These are phyloP conservation scores for Spergularia marina DNA, from an alignment of 148 eudicot genomes.

Conservation along the genomic window DNA sequence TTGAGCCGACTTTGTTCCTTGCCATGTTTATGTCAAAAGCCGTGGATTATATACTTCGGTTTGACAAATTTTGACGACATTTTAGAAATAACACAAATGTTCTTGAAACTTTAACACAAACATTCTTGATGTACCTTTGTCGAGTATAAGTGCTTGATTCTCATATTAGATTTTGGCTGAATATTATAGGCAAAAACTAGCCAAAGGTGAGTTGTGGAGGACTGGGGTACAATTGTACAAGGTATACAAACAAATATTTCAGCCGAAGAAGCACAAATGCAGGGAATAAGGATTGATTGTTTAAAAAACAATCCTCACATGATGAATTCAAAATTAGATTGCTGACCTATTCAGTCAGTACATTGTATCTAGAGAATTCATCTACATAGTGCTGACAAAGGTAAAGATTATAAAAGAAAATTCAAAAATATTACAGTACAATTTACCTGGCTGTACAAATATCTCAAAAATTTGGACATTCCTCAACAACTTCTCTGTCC, in stretches of 20 bases:
- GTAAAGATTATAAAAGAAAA: conserved; percentile 5
- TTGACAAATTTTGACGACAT: no score
- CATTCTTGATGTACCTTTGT: no score
- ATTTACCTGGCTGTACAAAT: conserved; percentile 52
- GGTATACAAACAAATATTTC: neutral
- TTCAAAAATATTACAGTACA: conserved; percentile 23
- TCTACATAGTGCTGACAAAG: conserved; percentile 17
- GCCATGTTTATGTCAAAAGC: no score
- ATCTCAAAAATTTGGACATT: conserved; percentile 37
- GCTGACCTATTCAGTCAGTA: conserved; percentile 16
- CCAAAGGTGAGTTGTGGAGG: no score
- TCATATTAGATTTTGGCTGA: no score
- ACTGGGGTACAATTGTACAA: no score
- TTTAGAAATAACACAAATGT: no score
- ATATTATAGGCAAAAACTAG: no score
- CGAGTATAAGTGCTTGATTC: no score
- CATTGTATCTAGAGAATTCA: conserved; percentile 6
- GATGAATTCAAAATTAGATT: conserved; percentile 10
- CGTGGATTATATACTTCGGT: no score
- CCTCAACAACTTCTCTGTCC: conserved; percentile 32
- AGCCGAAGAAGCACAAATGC: neutral
- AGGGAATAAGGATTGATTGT: conserved; percentile 6
- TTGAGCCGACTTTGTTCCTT: no score
- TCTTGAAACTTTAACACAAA: no score
- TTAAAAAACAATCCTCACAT: conserved; percentile 17